phyloP scores from a whole-genome alignment of 176 grass and related monocot genomes.

The Ensete glaucum region DNA sequence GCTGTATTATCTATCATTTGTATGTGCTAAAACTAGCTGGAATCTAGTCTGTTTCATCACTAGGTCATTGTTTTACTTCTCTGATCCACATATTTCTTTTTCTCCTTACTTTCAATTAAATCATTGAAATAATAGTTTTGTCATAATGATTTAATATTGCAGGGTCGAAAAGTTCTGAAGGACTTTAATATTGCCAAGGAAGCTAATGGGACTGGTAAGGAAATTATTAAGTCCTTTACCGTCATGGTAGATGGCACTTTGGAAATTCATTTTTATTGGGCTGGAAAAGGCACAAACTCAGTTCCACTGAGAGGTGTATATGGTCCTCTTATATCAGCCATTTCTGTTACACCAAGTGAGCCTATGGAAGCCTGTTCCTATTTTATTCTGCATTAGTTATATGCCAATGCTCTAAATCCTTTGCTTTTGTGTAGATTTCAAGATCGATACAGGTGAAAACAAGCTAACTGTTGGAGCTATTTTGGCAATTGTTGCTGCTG shows the following conservation, averaged over 20 bases:
- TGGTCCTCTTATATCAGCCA: constrained; percentile 86
- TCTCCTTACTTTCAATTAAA: neutral
- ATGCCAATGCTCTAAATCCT: neutral
- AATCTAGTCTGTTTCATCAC: neutral
- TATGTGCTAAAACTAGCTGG: neutral
- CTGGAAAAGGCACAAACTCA: constrained; percentile 72
- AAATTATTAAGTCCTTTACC: neutral
- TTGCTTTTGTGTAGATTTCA: constrained; percentile 5
- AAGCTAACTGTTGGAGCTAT: constrained; percentile 9
- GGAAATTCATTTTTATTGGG: constrained; percentile 21
- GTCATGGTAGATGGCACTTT: constrained; percentile 11
- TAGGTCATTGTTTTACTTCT: neutral
- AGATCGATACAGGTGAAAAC: constrained; percentile 1
- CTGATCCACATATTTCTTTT: neutral
- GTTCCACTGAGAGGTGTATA: constrained; percentile 66
- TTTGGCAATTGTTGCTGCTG: neutral
- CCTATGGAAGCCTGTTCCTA: neutral
- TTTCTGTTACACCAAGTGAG: constrained; percentile 40
- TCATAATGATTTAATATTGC: neutral
- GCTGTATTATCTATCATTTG: neutral
- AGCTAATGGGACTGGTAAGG: constrained; percentile 16
- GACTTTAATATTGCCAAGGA: constrained; percentile 17
- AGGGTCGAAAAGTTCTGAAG: constrained; percentile 9
- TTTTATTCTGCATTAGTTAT: neutral
- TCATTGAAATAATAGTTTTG: neutral